Conservation (phyloP, 441 rosid genomes). For the Adansonia gregorii region DNA sequence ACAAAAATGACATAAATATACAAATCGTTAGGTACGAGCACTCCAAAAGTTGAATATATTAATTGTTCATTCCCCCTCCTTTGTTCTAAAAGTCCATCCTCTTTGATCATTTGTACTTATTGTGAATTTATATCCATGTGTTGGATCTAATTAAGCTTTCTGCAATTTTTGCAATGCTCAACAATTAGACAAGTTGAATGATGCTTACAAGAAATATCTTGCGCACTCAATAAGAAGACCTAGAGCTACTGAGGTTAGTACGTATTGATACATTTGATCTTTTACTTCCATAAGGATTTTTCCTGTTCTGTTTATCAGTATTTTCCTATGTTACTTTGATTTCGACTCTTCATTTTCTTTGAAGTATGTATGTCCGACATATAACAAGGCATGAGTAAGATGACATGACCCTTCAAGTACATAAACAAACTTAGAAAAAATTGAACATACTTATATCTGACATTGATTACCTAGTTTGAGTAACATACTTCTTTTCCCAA, state of each 20-base stretch:
- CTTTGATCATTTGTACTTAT: slow-evolving; percentile 10
- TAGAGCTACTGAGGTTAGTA: slow-evolving; percentile 45
- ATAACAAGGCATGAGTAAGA: no score
- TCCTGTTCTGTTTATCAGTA: slow-evolving; percentile 11
- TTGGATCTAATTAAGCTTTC: not conserved
- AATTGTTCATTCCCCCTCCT: not conserved
- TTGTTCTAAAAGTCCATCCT: not conserved
- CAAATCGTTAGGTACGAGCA: no score
- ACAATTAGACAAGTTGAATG: slow-evolving; percentile 69
- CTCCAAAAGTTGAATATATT: not conserved
- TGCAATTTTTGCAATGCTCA: slow-evolving; percentile 53
- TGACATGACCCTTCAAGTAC: no score
- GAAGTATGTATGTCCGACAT: no score
- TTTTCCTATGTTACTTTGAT: no score
- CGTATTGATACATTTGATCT: not conserved
- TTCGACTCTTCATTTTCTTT: not conserved
- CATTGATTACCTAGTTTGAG: no score
- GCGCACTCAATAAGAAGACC: slow-evolving; percentile 55
- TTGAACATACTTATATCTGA: no score
- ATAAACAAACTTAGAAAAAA: no score
- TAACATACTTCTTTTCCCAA: not conserved
- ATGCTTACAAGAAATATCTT: slow-evolving; percentile 66
- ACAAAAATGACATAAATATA: no score
- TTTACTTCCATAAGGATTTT: not conserved
- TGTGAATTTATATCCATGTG: not conserved